Base-by-base conservation (phyloP, 2,329 filamentous ascomycete genomes). In the Xylaria sp. region DNA sequence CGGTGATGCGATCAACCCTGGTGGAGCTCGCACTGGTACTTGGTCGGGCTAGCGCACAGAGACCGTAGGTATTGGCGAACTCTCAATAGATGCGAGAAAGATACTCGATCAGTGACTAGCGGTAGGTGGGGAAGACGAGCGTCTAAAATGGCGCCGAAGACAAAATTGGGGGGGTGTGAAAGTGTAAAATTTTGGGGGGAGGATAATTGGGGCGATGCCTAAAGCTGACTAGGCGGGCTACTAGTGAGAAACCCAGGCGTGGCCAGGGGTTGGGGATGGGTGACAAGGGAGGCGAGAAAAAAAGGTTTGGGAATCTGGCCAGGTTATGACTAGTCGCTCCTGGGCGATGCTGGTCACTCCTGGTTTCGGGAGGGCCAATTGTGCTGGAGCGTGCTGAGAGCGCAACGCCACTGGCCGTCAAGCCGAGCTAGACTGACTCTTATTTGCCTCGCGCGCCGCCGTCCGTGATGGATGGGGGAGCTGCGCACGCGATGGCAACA, bases 361-460 rank as follows among this genome's bases (percentile, higher is more conserved):
- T 73, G 69, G 58, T 66, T 57, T 67, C 69, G 74, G 73, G 62
- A 60, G 65, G 44, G 27, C 65, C 60, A 70, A 55, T 70, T 64
- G 60, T 68, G 50, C 63, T 63, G 68, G 27, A 10, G 8, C 32
- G 32, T 35, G 32, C 32, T 35, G 32, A 62, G 27, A 68, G 61
- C 54, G 68, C 50, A 60, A 60, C 68, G 72, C 73, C 76, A 72
- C 75, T 74, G 74, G 69, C 65, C 67, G 55, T 61, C 65, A 60
- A 66, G 66, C 68, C 69, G 62, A 71, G 70, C 73, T 75, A 77
- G 71, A 75, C 74, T 76, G 75, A 75, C 75, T 77, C 75, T 76
- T 75, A 64, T 72, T 73, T 71, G 59, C 68, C 66, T 68, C 63
- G 71, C 51, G 51, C 51, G 53, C 32, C 51, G 53, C 32, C 32